Evolutionary conservation across 208 protist species (phyloP).

Genomic region (Herpetomonas muscarum): DNA sequence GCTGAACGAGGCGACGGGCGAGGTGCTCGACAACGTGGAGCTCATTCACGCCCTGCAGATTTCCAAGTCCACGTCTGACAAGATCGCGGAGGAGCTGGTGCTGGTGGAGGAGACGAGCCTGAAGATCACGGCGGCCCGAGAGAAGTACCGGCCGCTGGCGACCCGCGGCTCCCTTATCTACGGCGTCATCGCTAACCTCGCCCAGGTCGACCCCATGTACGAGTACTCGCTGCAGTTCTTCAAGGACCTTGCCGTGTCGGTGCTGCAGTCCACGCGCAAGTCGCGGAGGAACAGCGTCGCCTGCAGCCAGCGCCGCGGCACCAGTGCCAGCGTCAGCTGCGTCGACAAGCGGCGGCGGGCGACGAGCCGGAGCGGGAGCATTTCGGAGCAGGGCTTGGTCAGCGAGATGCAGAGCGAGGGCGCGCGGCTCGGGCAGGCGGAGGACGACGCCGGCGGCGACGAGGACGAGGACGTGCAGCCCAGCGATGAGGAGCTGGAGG

Average conservation of each 20-base stretch:
- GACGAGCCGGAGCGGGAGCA: slow-evolving; percentile 16
- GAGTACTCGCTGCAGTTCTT: slow-evolving; percentile 92
- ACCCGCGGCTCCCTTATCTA: slow-evolving; percentile 94
- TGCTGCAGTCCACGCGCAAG: slow-evolving; percentile 68
- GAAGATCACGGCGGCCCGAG: slow-evolving; percentile 88
- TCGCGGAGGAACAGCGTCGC: background rate
- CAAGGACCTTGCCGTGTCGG: slow-evolving; percentile 84
- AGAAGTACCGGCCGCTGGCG: slow-evolving; percentile 90
- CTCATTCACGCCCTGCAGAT: slow-evolving; percentile 92
- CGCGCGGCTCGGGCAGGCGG: background rate
- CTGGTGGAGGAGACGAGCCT: slow-evolving; percentile 91
- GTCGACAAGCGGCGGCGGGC: background rate
- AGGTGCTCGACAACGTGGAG: slow-evolving; percentile 94
- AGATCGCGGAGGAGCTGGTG: slow-evolving; percentile 85
- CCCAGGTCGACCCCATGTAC: slow-evolving; percentile 92
- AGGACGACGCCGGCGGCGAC: slow-evolving; percentile 3
- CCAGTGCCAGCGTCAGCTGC: background rate
- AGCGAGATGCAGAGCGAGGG: no score
- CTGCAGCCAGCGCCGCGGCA: background rate
- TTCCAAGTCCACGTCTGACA: slow-evolving; percentile 88
- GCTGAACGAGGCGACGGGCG: slow-evolving; percentile 88
- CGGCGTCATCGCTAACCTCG: slow-evolving; percentile 90
- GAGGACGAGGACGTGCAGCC: slow-evolving; percentile 13
- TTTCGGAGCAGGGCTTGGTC: no score
- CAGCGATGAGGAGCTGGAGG: slow-evolving; percentile 39